These are phyloP conservation scores for Fusarium xyrophilum DNA, from an alignment of 2,329 filamentous ascomycete species.

Conservation along the genomic window DNA sequence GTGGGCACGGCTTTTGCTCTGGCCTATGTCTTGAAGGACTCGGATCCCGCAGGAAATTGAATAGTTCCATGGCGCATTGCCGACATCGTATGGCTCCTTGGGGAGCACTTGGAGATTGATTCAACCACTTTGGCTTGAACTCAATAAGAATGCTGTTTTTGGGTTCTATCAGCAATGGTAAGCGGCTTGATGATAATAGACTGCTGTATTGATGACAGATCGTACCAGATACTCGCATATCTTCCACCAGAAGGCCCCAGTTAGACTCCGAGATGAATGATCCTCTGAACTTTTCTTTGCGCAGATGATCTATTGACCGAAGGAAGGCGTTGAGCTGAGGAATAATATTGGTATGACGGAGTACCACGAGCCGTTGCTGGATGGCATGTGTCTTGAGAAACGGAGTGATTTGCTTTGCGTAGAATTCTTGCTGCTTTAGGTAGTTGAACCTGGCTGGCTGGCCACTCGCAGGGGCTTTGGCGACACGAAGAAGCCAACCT, in stretches of 20 bases:
- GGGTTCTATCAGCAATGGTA: conserved; percentile 35
- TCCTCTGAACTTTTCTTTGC: conserved; percentile 55
- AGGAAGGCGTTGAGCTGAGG: conserved; percentile 62
- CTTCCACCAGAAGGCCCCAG: conserved; percentile 74
- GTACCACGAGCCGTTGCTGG: conserved; percentile 49
- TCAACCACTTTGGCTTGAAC: conserved; percentile 87
- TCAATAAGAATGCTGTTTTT: conserved; percentile 61
- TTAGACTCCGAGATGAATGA: conserved; percentile 62
- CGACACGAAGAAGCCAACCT: conserved; percentile 50
- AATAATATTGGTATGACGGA: conserved; percentile 48
- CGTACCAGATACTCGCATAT: conserved; percentile 63
- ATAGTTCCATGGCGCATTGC: conserved; percentile 68
- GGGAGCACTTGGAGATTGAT: conserved; percentile 77
- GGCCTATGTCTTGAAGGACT: conserved; percentile 46
- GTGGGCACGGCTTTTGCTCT: conserved; percentile 64
- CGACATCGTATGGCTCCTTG: conserved; percentile 69
- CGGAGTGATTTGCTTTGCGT: conserved; percentile 45
- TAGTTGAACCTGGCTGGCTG: conserved; percentile 48
- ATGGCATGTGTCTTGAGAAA: conserved; percentile 47
- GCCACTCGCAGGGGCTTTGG: conserved; percentile 46
- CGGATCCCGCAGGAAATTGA: conserved; percentile 46
- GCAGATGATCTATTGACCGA: conserved; percentile 53
- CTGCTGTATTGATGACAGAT: not conserved
- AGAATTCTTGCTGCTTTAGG: conserved; percentile 49
- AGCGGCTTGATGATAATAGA: not conserved